Conservation (phyloP, 2,329 filamentous ascomycete species). For the Phoma sp. region DNA sequence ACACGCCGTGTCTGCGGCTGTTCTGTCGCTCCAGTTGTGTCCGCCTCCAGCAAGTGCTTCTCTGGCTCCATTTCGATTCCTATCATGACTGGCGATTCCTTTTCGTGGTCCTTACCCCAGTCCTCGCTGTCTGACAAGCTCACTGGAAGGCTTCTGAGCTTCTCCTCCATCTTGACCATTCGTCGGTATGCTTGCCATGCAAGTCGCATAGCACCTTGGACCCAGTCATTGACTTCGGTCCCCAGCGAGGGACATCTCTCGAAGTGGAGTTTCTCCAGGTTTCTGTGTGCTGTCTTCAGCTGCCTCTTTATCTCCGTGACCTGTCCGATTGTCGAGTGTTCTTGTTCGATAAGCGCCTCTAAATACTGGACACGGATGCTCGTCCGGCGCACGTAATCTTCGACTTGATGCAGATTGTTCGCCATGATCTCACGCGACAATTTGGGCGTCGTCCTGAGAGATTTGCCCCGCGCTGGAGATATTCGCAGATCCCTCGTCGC, state of each 20-base stretch:
- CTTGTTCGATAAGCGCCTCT: conserved; percentile 22
- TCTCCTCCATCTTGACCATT: conserved; percentile 28
- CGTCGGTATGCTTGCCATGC: conserved; percentile 32
- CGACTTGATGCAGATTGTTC: conserved; percentile 14
- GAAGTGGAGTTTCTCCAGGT: conserved; percentile 31
- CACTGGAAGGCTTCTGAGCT: conserved; percentile 12
- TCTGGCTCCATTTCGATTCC: conserved; percentile 17
- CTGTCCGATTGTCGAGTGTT: conserved; percentile 20
- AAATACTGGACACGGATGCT: conserved; percentile 25
- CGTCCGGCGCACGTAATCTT: conserved; percentile 20
- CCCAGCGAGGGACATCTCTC: conserved; percentile 17
- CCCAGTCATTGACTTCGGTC: conserved; percentile 13
- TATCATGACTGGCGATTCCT: conserved; percentile 13
- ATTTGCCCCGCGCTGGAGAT: not conserved
- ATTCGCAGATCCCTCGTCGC: not conserved
- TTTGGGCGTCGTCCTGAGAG: conserved; percentile 3
- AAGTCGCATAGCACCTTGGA: conserved; percentile 23
- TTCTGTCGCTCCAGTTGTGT: conserved; percentile 7
- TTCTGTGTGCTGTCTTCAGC: conserved; percentile 27
- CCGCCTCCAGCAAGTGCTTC: not conserved
- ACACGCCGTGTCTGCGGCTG: not conserved
- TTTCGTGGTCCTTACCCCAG: conserved; percentile 6
- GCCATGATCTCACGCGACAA: conserved; percentile 17
- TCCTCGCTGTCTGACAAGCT: conserved; percentile 6
- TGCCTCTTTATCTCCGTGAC: conserved; percentile 32